Percentiles rank a stretch among this genome's conserved stretches.
Conservation (phyloP, 257 asterid species). For the Plantago elongata region DNA sequence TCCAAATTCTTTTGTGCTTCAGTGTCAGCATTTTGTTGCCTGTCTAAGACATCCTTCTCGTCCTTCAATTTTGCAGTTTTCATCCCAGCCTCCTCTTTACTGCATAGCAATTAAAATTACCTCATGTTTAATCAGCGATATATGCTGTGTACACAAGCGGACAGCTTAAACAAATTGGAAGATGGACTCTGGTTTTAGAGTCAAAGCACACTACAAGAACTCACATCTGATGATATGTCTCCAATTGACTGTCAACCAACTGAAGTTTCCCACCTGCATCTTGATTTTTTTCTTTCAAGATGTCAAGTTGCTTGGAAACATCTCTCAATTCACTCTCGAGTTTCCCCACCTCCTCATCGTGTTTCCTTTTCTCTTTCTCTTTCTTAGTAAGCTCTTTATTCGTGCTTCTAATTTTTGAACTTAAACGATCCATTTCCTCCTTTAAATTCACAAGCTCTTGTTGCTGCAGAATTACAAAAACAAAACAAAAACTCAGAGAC, state of each 20-base stretch:
- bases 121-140: conserved; percentile 7
- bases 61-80: conserved; percentile 88
- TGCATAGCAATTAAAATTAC: conserved; percentile 31
- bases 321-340: conserved; percentile 79
- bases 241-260: conserved; percentile 92
- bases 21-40: conserved; percentile 90
- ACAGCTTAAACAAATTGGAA: conserved; percentile 14
- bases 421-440: conserved; percentile 81
- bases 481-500: neutral
- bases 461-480: conserved; percentile 59
- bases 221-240: conserved; percentile 88
- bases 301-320: conserved; percentile 74
- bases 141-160: neutral
- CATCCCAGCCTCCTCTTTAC: conserved; percentile 98
- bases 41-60: conserved; percentile 90
- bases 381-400: conserved; percentile 69
- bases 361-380: conserved; percentile 72
- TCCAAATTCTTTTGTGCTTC: conserved; percentile 85
- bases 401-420: conserved; percentile 67
- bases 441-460: conserved; percentile 83
- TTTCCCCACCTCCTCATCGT: conserved; percentile 59
- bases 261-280: conserved; percentile 89
- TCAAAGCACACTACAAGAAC: conserved; percentile 25
- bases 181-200: conserved; percentile 13
- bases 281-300: conserved; percentile 67